Base-by-base conservation (phyloP, 1,284 basidiomycete species). In the Agaricales sp. region DNA sequence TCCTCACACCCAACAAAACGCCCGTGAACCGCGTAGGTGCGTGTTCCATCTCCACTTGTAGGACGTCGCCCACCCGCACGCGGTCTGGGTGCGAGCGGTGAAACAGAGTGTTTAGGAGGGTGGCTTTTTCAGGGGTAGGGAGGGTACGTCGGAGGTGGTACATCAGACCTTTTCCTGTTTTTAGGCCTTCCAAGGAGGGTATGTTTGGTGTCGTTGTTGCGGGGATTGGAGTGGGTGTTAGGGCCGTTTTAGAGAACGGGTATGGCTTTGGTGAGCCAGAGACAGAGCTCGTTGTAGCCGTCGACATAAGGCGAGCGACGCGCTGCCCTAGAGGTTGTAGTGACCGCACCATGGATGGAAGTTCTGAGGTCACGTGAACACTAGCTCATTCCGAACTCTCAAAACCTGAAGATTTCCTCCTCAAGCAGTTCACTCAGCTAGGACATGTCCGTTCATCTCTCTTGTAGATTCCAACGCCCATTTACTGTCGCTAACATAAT, bases 21-120 rank as follows among this genome's bases (percentile, higher is more conserved):
- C 93, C 92, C 2, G 89, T 87, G 65, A 95, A 96, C 19, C 75
- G 68, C 19, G 78, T 81, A 4, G 87, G 87, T 49, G 78, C 82
- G 58, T 79, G 87, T 59, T 76, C 77, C 52, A 73, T 78, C 55
- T 77, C 74, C 55, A 92, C 83, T 23, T 80, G 82, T 51, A 96
- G 63, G 54, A 95, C 83, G 6, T 87, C 89, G 3, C 92, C 92
- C 8, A 89, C 81, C 6, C 71, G 69, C 22, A 94, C 68, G 55
- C 87, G 77, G 44, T 78, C 68, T 0, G 78, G 75, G 52, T 82
- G 80, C 44, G 75, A 72, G 51, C 82, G 74, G 25, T 81, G 78
- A 65, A 95, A 94, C 51, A 86, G 68, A 19, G 75, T 77, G 26
- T 67, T 64, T 52, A 89, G 73, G 60, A 89, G 75, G 41, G 70